Evolutionary conservation across 2,329 filamentous ascomycete species (phyloP).

Genomic region (Ophiocordyceps camponoti-leonardi): DNA sequence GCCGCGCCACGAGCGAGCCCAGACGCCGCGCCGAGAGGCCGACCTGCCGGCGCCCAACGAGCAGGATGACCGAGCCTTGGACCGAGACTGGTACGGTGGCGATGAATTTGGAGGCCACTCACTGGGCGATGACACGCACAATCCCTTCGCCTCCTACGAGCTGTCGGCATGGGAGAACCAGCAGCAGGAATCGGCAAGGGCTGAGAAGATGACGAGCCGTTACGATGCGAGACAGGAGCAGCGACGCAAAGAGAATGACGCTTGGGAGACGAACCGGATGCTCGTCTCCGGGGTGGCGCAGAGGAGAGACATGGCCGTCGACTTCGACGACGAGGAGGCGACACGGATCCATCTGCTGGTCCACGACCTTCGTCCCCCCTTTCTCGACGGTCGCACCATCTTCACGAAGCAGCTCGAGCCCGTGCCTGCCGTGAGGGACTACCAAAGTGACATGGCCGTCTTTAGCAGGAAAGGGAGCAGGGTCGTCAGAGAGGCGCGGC

Average conservation of each 20-base stretch:
- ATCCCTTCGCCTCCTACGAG: slow-evolving; percentile 69
- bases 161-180: slow-evolving; percentile 57
- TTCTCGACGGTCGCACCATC: slow-evolving; percentile 83
- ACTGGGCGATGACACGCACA: slow-evolving; percentile 83
- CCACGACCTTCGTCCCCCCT: slow-evolving; percentile 85
- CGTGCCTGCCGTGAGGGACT: slow-evolving; percentile 78
- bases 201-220: slow-evolving; percentile 64
- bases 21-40: slow-evolving; percentile 18
- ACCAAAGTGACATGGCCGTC: slow-evolving; percentile 96
- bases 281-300: slow-evolving; percentile 91
- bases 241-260: slow-evolving; percentile 86
- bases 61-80: slow-evolving; percentile 58
- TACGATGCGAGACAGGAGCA: slow-evolving; percentile 57
- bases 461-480: slow-evolving; percentile 91
- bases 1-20: slow-evolving; percentile 19
- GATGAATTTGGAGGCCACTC: slow-evolving; percentile 69
- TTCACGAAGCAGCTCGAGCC: slow-evolving; percentile 97
- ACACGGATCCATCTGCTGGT: slow-evolving; percentile 81
- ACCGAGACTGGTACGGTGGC: slow-evolving; percentile 84
- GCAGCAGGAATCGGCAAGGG: slow-evolving; percentile 59
- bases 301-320: slow-evolving; percentile 59
- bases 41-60: slow-evolving; percentile 45
- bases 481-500: slow-evolving; percentile 78
- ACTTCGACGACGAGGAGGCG: slow-evolving; percentile 83
- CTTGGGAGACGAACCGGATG: slow-evolving; percentile 98